Conservation (phyloP, 768 basidiomycete genomes). For the Strobilomyces confusus region DNA sequence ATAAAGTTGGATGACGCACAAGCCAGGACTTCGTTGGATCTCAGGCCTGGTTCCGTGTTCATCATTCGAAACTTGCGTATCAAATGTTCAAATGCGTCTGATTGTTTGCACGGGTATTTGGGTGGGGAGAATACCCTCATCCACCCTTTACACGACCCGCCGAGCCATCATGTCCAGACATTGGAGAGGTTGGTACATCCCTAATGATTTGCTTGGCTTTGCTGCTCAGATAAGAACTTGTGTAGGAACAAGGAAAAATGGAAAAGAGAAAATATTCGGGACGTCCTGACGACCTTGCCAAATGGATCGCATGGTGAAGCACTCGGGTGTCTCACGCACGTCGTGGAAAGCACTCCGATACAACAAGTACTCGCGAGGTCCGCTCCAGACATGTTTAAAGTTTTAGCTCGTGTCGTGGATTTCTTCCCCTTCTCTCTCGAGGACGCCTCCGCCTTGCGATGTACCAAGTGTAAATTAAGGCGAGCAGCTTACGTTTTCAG, state of each 20-base stretch:
- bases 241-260: slow-evolving; percentile 35
- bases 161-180: slow-evolving; percentile 13
- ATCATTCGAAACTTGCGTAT: slow-evolving; percentile 51
- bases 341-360: slow-evolving; percentile 27
- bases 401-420: slow-evolving; percentile 50
- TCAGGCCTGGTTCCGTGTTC: slow-evolving; percentile 42
- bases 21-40: slow-evolving; percentile 33
- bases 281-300: background rate
- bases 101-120: slow-evolving; percentile 22
- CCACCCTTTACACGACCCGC: slow-evolving; percentile 12
- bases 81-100: slow-evolving; percentile 17
- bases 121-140: slow-evolving; percentile 30
- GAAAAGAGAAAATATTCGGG: slow-evolving; percentile 22
- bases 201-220: background rate
- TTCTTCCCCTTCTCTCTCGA: slow-evolving; percentile 50
- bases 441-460: slow-evolving; percentile 47
- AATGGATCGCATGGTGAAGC: slow-evolving; percentile 1
- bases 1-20: slow-evolving; percentile 51
- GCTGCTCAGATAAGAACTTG: slow-evolving; percentile 1
- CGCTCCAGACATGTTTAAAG: slow-evolving; percentile 36
- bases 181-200: slow-evolving; percentile 20
- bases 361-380: slow-evolving; percentile 34
- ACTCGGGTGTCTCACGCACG: background rate
- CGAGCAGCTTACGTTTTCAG: slow-evolving; percentile 26
- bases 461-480: slow-evolving; percentile 51